Base-by-base conservation (phyloP, 2,329 filamentous ascomycete species). In the Diaporthe nobilis region DNA sequence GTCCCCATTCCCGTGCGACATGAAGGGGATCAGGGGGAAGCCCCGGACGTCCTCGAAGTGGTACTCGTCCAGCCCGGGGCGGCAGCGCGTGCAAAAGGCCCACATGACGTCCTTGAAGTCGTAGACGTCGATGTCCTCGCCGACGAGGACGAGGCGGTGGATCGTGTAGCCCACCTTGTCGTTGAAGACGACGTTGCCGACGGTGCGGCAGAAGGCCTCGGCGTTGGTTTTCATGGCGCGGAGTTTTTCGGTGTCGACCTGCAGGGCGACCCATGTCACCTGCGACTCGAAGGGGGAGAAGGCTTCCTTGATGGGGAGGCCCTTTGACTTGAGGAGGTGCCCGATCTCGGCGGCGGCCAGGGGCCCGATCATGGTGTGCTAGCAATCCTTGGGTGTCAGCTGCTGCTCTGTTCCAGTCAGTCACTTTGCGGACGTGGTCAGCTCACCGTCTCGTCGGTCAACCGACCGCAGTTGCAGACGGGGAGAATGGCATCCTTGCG, bases 171-270 rank as follows among this genome's bases (percentile, higher is more conserved):
- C 84, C 15, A 82, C 82, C 80, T 88, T 89, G 72, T 85, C 77
- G 49, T 80, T 79, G 79, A 85, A 87, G 7, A 88, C 79, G 1
- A 88, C 25, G 55, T 88, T 83, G 0, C 87, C 88, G 15, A 89
- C 79, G 31, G 79, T 79, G 58, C 82, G 81, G 67, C 82, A 82
- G 60, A 90, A 85, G 0, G 85, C 83, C 25, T 81, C 76, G 0
- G 85, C 72, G 0, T 80, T 88, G 22, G 87, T 88, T 60, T 91
- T 88, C 86, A 91, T 87, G 12, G 87, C 85, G 42, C 88, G 88
- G 12, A 93, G 85, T 79, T 89, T 89, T 8, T 85, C 83, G 1
- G 87, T 89, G 79, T 93, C 91, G 31, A 92, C 87, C 75, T 91
- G 87, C 79, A 93, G 78, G 0, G 82, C 87, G 0, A 84, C 83